Evolutionary conservation across 805 yeast species (phyloP), one percentile per base, ranked within the genome.

Genomic region (Tetrapisispora taiwanensis): DNA sequence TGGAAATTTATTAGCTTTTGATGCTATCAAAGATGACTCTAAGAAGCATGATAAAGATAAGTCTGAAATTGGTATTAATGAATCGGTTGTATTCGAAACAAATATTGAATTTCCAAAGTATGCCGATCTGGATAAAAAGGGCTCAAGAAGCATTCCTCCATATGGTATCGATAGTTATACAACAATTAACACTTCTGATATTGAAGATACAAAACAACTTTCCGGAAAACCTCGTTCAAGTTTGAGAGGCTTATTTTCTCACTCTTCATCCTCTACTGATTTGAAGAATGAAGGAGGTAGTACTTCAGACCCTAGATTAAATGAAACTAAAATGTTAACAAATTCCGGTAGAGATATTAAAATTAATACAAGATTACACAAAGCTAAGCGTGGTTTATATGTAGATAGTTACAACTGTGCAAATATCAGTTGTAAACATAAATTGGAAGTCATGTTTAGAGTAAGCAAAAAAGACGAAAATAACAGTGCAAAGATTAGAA

Each of bases 391-490:
- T 36, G 65, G 67, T 2, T 68, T 81, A 41, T 74, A 75, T 48
- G 81, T 89, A 0, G 87, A 82, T 52, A 57, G 68, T 31, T 69
- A 75, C 14, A 75, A 81, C 48, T 80, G 74, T 52, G 70, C 78
- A 31, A 81, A 78, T 52, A 70, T 83, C 36, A 76, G 72, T 49
- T 69, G 81, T 15, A 69, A 72, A 45, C 92, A 84, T 58, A 66
- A 87, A 41, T 60, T 84, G 38, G 90, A 84, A 56, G 71, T 83
- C 2, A 77, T 82, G 52, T 73, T 84, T 48, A 66, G 90, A 44
- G 76, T 83, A 20, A 76, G 84, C 13, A 78, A 74, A 52, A 77
- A 74, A 52, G 79, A 78, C 0, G 81, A 79, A 48, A 59, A 63
- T 1, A 65, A 62, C 32, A 59, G 66, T 2, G 44, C 49, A 3